Conservation (phyloP, 345 rosid species). For the Cardiospermum halicacabum region DNA sequence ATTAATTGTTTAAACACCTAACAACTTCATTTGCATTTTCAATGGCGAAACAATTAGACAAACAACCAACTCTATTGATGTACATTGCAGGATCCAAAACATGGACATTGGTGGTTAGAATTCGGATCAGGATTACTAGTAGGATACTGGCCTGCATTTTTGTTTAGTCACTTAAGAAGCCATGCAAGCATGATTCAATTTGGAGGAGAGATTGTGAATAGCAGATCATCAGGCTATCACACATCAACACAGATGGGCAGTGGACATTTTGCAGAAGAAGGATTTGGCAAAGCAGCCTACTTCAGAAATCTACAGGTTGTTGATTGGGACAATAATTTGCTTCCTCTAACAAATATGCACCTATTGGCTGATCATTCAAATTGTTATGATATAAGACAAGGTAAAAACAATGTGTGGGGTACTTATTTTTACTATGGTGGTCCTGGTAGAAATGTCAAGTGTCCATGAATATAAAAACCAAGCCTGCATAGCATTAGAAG, state of each 20-base stretch:
- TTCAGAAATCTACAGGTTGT: slow-evolving; percentile 80
- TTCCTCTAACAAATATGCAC: slow-evolving; percentile 63
- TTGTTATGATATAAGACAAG: slow-evolving; percentile 91
- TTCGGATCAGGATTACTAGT: slow-evolving; percentile 78
- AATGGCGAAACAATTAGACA: slow-evolving; percentile 2
- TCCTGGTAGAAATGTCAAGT: slow-evolving; percentile 83
- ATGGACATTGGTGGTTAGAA: slow-evolving; percentile 98
- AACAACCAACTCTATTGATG: background rate
- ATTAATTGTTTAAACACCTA: too few species aligned
- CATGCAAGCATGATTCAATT: slow-evolving; percentile 96
- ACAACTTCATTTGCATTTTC: background rate
- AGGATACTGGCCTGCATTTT: slow-evolving; percentile 91
- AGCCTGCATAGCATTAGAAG: slow-evolving; percentile 8
- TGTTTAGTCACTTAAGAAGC: slow-evolving; percentile 82
- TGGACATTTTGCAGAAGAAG: slow-evolving; percentile 87
- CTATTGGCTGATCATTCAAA: slow-evolving; percentile 80
- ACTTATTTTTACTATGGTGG: slow-evolving; percentile 96
- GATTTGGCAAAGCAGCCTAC: slow-evolving; percentile 81
- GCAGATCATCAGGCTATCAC: slow-evolving; percentile 71
- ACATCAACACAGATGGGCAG: slow-evolving; percentile 97
- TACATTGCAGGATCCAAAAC: slow-evolving; percentile 77
- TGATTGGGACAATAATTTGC: slow-evolving; percentile 91
- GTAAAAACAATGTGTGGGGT: slow-evolving; percentile 82
- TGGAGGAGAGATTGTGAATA: slow-evolving; percentile 90
- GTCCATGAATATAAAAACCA: slow-evolving; percentile 45